Base-by-base conservation (phyloP, 139 green algal species). In the Dunaliella primolecta region DNA sequence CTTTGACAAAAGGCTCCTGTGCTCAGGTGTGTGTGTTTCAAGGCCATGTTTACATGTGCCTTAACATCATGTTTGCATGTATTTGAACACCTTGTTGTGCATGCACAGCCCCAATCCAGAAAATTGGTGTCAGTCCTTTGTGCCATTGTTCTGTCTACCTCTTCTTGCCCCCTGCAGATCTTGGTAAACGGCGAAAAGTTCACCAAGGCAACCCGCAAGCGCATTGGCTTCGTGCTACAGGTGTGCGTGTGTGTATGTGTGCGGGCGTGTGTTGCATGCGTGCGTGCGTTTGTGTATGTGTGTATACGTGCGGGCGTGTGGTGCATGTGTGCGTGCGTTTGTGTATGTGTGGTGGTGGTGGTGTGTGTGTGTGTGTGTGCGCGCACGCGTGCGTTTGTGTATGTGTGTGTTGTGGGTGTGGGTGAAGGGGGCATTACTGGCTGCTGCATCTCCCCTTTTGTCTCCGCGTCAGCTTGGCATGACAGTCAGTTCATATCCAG, bases 111-210 rank as follows among this genome's bases (percentile, higher is more conserved):
- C 56, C 56, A 72, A 20, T 72, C 23, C 23, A 29, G 56, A 20
- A 29, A 20, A 72, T 72, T 20, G 56, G 20, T 72, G 56, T 20
- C 56, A 23, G 20, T 72, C 20, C 20, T 23, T n/a, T 23, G 23
- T n/a, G 56, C 20, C 20, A 72, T 72, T 20, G 20, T 72, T 20
- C 23, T 23, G 23, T 72, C 20, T 23, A 23, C 23, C 20, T 20
- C 56, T n/a, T 72, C 20, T 20, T 72, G 20, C 56, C 56, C 20
- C 56, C 20, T 72, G 56, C 27, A 79, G 29, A 36, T 82, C 2
- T n/a, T 84, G 7, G 95, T 96, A 89, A 98, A 98, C 81, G 94
- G 94, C 23, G 20, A 75, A 71, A 82, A 70, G 11, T 86, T 96
- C 32, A 93, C 46, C 81, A 98, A 98, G 87, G 87, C 86, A 3